Percentiles rank a stretch among this genome's conserved stretches.
phyloP scores from a whole-genome alignment of 208 protist genomes.

The Trypanosoma brucei region DNA sequence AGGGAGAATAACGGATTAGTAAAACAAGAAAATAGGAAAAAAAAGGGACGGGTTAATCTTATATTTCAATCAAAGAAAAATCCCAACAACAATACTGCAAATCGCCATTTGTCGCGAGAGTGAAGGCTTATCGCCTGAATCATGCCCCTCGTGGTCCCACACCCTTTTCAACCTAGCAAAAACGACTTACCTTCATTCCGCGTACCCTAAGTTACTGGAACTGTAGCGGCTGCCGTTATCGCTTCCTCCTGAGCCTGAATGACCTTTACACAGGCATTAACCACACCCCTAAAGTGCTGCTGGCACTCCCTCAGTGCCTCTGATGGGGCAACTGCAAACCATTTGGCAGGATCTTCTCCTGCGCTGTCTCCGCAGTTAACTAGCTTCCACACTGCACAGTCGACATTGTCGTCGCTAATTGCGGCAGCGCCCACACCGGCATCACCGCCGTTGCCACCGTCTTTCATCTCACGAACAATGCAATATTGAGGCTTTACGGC shows the following conservation, averaged over 20 bases:
- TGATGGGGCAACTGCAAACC: conserved; percentile 20
- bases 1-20: too few species aligned
- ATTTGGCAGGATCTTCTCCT: conserved; percentile 13
- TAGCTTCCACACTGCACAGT: conserved; percentile 2
- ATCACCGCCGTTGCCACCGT: neutral
- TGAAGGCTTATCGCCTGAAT: too few species aligned
- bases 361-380: neutral
- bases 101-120: too few species aligned
- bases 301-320: conserved; percentile 41
- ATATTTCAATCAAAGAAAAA: too few species aligned
- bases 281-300: conserved; percentile 31
- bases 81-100: too few species aligned
- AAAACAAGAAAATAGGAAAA: too few species aligned
- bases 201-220: conserved; percentile 1
- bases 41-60: too few species aligned
- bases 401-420: neutral
- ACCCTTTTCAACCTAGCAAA: neutral
- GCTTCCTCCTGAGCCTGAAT: conserved; percentile 43
- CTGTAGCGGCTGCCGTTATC: conserved; percentile 11
- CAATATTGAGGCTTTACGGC: conserved; percentile 24
- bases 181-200: neutral
- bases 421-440: too few species aligned
- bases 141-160: too few species aligned
- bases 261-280: conserved; percentile 32
- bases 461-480: conserved; percentile 3